Evolutionary conservation across 345 rosid species (phyloP), one percentile per base, ranked within the genome.

Genomic region (Schrenkiella parvula): DNA sequence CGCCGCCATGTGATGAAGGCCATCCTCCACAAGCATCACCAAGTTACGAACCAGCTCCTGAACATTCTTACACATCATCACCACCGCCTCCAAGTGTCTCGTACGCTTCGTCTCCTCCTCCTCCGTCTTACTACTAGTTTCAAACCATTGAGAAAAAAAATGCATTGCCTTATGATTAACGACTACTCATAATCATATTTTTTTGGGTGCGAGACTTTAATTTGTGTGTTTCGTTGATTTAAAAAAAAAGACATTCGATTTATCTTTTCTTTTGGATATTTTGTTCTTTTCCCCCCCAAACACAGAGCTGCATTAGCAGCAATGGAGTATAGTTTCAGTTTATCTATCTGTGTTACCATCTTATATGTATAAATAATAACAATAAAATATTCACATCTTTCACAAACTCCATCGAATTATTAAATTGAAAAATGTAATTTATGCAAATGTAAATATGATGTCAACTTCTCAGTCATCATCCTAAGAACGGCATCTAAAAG

Each of bases 51-150:
- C 73, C 80, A 74, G 51, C 78, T 18, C 69, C 79, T 26, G 80
- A 71, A 38, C 64, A 78, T 28, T 47, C 80, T 74, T 71, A 75
- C 32, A 25, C 80, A 74, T 73, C 81, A 18, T 65, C 88, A 13
- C 80, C 80, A 1, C 81, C 81, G 15, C 71, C 81, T 7, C 29
- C 68, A 52, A 88, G 87, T 48, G 85, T 87, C 48, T 79, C 86
- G 47, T 85, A 85, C 60, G 86, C 83, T 2, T 85, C 89, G 51
- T 80, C 92, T 32, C 87, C 91, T 32, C 86, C 92, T 13, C 82
- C 89, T 5, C 67, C 73, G 51, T 50, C 75, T 64, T 85, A 85
- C 80, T 81, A 84, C 74, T 88, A 75, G 71, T 66, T 70, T 70
- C 66, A 31, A 70, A 29, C 67, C 37, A 31, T 59, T 17, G 73